Base-by-base conservation (phyloP, 371 early-diverging fungal species). In the Synchytrium microbalum region DNA sequence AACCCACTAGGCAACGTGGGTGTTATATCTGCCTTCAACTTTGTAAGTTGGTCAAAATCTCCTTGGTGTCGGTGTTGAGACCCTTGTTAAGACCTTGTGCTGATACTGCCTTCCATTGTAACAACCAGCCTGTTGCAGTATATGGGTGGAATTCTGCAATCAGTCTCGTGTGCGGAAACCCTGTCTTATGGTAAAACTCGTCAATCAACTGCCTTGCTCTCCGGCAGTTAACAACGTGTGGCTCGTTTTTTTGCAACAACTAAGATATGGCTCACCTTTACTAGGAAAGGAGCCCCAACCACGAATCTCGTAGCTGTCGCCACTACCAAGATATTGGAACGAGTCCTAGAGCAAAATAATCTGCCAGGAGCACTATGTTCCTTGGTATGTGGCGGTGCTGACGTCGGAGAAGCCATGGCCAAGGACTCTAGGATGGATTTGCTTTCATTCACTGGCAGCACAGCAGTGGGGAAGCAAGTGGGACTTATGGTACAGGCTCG, bases 131-230 rank as follows among this genome's bases (percentile, higher is more conserved):
- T 25, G 67, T 70, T 19, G 79, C 82, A 26, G 88, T 87, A 56
- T 87, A 85, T 63, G 88, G 97, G 19, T 97, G 97, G 97, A 97
- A 97, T 81, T 83, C 86, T 65, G 93, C 97, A 13, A 76, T 97
- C 55, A 88, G 89, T 25, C 77, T 95, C 62, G 88, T 94, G 27
- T 91, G 92, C 64, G 97, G 97, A 53, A 97, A 97, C 73, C 82
- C 94, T 29, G 88, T 92, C 1, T 71, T 96, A 33, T 96, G 97
- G 83, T 38, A 74, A 78, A 29, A 23, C 33, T 32, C 14, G 24
- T 3, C 25, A 58, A 24, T n/a, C 10, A 65, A 5, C 25, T 38
- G 5, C 29, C 25, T 24, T 30, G 10, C 19, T 27, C 13, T 56
- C 67, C 19, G 26, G 28, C 29, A 23, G 10, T 16, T 30, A 0